Evolutionary conservation across 2,329 filamentous ascomycete genomes (phyloP).

Genomic region (Helicocarpus griseus): DNA sequence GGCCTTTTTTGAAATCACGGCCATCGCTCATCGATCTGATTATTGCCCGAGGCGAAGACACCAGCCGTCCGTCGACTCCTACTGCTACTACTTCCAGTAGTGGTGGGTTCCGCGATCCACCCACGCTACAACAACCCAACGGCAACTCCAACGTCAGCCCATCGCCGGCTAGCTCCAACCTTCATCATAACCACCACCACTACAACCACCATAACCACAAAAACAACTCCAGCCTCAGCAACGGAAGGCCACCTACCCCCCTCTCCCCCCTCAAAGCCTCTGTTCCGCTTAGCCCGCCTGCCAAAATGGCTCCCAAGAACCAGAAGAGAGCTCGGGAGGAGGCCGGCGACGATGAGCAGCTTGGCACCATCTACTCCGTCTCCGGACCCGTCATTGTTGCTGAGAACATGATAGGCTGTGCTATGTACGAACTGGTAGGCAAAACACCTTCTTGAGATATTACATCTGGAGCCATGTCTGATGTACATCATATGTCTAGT

Average conservation of each 20-base stretch:
- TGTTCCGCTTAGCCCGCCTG: conserved; percentile 10
- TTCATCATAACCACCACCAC: conserved; percentile 28
- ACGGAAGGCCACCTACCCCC: conserved; percentile 15
- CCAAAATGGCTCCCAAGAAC: conserved; percentile 35
- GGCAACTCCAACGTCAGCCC: neutral
- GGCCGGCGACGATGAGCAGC: conserved; percentile 44
- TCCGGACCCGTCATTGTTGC: conserved; percentile 87
- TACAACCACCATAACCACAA: conserved; percentile 24
- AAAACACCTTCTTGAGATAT: neutral
- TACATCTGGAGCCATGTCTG: neutral
- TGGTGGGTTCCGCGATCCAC: neutral
- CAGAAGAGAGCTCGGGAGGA: conserved; percentile 36
- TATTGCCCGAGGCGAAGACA: conserved; percentile 39
- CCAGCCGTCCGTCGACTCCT: conserved; percentile 9
- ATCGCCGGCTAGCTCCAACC: neutral
- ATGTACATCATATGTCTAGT: conserved; percentile 40
- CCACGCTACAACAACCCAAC: too few relatives aligned
- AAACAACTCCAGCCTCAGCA: conserved; percentile 22
- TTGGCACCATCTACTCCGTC: conserved; percentile 62
- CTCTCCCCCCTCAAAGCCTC: conserved; percentile 18
- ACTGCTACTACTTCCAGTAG: neutral
- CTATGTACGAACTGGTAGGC: conserved; percentile 96
- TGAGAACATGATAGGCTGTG: conserved; percentile 97
- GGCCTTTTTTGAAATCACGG: conserved; percentile 49
- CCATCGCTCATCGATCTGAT: conserved; percentile 56